These are phyloP conservation scores for Dioscorea cayenensis DNA, from an alignment of 116 monocot species.

Conservation along the genomic window DNA sequence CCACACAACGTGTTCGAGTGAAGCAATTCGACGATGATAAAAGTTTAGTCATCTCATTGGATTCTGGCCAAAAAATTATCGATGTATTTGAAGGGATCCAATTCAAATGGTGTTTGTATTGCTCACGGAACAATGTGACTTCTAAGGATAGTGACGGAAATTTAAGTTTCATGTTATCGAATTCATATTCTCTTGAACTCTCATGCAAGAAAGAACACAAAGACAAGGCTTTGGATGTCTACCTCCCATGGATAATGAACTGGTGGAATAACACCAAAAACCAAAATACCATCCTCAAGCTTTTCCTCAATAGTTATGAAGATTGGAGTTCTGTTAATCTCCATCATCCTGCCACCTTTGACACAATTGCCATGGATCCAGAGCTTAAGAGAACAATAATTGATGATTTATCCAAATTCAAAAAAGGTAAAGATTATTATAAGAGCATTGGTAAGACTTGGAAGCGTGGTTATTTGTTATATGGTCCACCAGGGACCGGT, in stretches of 20 bases:
- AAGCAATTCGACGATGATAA: slow-evolving; percentile 11
- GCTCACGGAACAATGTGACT: background rate
- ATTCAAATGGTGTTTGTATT: slow-evolving; percentile 29
- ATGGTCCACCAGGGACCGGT: slow-evolving; percentile 61
- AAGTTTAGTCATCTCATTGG: slow-evolving; percentile 10
- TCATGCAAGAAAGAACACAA: slow-evolving; percentile 31
- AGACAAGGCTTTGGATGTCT: slow-evolving; percentile 16
- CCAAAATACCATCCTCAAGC: slow-evolving; percentile 11
- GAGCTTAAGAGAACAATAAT: slow-evolving; percentile 32
- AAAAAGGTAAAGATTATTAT: slow-evolving; percentile 42
- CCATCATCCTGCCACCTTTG: slow-evolving; percentile 55
- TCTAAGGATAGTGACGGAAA: background rate
- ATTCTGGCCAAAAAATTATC: slow-evolving; percentile 27
- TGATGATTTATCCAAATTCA: slow-evolving; percentile 40
- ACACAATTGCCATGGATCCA: slow-evolving; percentile 38
- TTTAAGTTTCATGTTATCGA: background rate
- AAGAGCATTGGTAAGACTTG: slow-evolving; percentile 49
- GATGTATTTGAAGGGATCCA: slow-evolving; percentile 32
- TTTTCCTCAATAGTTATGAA: slow-evolving; percentile 19
- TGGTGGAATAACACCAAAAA: slow-evolving; percentile 5
- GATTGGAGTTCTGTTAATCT: slow-evolving; percentile 26
- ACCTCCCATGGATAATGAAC: slow-evolving; percentile 22
- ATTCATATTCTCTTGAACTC: slow-evolving; percentile 19
- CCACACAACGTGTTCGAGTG: slow-evolving; percentile 16
- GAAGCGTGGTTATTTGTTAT: slow-evolving; percentile 60